phyloP scores from a whole-genome alignment of 2,329 filamentous ascomycete species.

The Onygenales sp. region DNA sequence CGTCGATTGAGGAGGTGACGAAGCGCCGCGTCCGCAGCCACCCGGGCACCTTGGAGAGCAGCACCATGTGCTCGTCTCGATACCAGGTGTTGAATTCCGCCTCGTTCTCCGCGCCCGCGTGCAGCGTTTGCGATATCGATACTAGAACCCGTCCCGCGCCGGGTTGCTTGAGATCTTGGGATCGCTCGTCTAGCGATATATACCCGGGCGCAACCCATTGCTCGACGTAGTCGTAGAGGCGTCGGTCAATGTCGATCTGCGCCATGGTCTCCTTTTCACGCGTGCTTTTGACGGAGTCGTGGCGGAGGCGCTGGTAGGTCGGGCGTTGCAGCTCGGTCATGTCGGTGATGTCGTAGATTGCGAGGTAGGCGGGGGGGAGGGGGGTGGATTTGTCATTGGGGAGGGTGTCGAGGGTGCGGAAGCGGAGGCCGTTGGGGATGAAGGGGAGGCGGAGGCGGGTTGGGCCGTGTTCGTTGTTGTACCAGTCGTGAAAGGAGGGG shows the following conservation, averaged over 20 bases:
- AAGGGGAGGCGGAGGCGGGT: constrained; percentile 66
- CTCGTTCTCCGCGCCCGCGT: constrained; percentile 39
- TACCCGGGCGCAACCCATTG: constrained; percentile 47
- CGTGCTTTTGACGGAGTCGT: constrained; percentile 44
- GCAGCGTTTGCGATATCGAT: constrained; percentile 50
- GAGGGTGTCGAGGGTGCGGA: constrained; percentile 54
- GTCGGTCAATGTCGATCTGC: constrained; percentile 59
- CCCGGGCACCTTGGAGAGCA: constrained; percentile 65
- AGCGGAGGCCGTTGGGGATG: constrained; percentile 70
- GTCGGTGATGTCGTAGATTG: constrained; percentile 70
- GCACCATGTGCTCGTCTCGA: constrained; percentile 60
- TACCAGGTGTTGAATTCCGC: constrained; percentile 61
- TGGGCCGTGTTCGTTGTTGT: constrained; percentile 87
- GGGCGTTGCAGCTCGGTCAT: constrained; percentile 62
- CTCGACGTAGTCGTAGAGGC: constrained; percentile 59
- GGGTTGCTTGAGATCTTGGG: constrained; percentile 32
- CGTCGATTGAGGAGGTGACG: constrained; percentile 55
- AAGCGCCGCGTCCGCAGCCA: constrained; percentile 68
- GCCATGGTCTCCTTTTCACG: constrained; percentile 53
- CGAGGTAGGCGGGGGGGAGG: constrained; percentile 60
- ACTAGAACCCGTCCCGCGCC: constrained; percentile 52
- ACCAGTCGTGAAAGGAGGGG: constrained; percentile 80
- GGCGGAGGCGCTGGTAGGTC: constrained; percentile 50
- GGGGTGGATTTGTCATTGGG: constrained; percentile 20
- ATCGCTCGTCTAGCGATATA: constrained; percentile 48